Percentiles rank a stretch among this genome's conserved stretches.
These are phyloP conservation scores for Leptographium procerum DNA, from an alignment of 2,329 filamentous ascomycete genomes.

Conservation along the genomic window DNA sequence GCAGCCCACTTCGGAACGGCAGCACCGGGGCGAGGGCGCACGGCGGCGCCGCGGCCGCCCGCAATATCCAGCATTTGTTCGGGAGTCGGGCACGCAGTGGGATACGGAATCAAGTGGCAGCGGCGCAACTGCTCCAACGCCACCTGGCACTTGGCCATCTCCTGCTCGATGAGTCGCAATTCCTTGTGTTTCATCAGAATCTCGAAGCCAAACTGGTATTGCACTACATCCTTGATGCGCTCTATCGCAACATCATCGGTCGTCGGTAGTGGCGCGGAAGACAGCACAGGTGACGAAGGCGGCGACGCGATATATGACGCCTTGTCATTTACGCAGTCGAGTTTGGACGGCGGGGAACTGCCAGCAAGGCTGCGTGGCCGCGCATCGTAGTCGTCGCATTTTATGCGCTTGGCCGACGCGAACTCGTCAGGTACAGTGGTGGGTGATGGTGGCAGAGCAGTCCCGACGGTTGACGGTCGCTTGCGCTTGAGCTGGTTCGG, in stretches of 20 bases:
- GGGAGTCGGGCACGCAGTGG: conserved; percentile 55
- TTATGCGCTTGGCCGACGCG: conserved; percentile 13
- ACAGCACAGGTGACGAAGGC: conserved; percentile 8
- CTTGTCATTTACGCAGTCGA: conserved; percentile 6
- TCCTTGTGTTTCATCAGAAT: conserved; percentile 92
- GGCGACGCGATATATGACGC: conserved; percentile 4
- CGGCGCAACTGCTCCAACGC: conserved; percentile 88
- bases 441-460: conserved; percentile 7
- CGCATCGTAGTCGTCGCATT: conserved; percentile 22
- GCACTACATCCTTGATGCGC: conserved; percentile 58
- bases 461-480: neutral
- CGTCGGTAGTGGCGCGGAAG: conserved; percentile 7
- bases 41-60: conserved; percentile 60
- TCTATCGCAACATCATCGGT: conserved; percentile 26
- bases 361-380: neutral
- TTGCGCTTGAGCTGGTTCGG: conserved; percentile 12
- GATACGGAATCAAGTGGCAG: conserved; percentile 86
- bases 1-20: conserved; percentile 66
- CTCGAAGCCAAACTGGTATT: conserved; percentile 81
- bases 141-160: conserved; percentile 88
- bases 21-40: conserved; percentile 50
- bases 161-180: conserved; percentile 85
- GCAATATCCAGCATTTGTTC: conserved; percentile 59
- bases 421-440: neutral
- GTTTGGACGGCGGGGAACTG: neutral